These are phyloP conservation scores for Citeromyces hawaiiensis DNA, from an alignment of 1,139 yeast genomes.

Conservation along the genomic window DNA sequence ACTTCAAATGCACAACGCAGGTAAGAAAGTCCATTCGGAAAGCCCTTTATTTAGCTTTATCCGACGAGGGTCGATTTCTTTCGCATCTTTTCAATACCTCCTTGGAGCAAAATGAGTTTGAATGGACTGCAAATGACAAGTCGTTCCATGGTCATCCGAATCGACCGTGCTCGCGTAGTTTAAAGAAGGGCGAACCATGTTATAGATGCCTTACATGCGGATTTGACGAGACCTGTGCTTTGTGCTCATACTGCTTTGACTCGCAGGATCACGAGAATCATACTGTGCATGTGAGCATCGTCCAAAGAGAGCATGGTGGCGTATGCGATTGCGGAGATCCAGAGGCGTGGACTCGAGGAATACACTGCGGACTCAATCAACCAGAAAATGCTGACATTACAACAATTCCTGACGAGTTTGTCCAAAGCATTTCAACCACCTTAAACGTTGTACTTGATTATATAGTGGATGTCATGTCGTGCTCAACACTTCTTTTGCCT, in stretches of 20 bases:
- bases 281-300: conserved; percentile 57
- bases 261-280: conserved; percentile 66
- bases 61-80: conserved; percentile 35
- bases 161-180: conserved; percentile 66
- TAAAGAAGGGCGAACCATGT: conserved; percentile 77
- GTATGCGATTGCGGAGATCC: conserved; percentile 63
- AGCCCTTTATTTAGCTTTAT: conserved; percentile 35
- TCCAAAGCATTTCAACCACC: conserved; percentile 24
- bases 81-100: conserved; percentile 25
- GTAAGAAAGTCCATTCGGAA: conserved; percentile 30
- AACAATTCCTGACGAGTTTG: conserved; percentile 23
- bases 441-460: conserved; percentile 55
- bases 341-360: conserved; percentile 36
- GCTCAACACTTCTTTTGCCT: conserved; percentile 14
- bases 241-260: conserved; percentile 70
- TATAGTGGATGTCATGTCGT: conserved; percentile 54
- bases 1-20: conserved; percentile 22
- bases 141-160: conserved; percentile 39
- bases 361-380: conserved; percentile 22
- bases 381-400: conserved; percentile 6
- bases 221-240: conserved; percentile 73
- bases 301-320: conserved; percentile 78
- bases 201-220: conserved; percentile 78
- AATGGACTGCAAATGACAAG: conserved; percentile 6
- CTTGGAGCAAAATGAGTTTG: conserved; percentile 8